Evolutionary conservation across 805 yeast species (phyloP).

Genomic region (Cyberlindnera misumaiensis): DNA sequence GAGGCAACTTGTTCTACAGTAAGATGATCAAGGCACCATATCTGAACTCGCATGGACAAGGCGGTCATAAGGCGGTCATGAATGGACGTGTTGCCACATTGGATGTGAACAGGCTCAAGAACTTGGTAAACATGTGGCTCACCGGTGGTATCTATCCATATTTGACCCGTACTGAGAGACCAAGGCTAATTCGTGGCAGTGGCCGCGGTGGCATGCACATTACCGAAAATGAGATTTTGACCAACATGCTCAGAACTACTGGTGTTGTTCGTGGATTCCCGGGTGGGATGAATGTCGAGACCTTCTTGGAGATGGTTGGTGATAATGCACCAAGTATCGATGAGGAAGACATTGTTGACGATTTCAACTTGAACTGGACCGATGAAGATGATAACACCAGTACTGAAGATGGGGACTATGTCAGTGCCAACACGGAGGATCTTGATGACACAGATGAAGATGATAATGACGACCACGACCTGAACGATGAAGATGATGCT

Average conservation of each 20-base stretch:
- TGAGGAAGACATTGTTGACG: conserved; percentile 3
- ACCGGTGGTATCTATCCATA: conserved; percentile 50
- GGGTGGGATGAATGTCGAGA: not conserved
- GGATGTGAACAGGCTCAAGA: conserved; percentile 44
- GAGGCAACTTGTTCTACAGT: conserved; percentile 23
- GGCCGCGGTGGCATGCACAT: conserved; percentile 2
- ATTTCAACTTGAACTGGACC: conserved; percentile 1
- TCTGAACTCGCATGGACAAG: conserved; percentile 69
- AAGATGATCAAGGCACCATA: conserved; percentile 57
- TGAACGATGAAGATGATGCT: not conserved
- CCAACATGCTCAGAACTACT: too few species aligned
- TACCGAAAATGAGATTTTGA: not conserved
- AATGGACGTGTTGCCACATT: conserved; percentile 52
- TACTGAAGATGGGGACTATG: not conserved
- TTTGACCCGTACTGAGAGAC: conserved; percentile 26
- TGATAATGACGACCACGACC: too few species aligned
- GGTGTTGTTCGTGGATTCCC: too few species aligned
- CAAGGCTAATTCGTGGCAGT: not conserved
- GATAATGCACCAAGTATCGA: not conserved
- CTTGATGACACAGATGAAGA: conserved; percentile 1
- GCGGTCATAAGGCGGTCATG: conserved; percentile 46
- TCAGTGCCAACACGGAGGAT: not conserved
- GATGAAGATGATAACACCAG: conserved; percentile 5
- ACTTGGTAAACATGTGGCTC: conserved; percentile 55
- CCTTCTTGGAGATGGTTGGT: not conserved